Conservation (phyloP, 225 moss, liverwort and hornwort species). For the Antitrichia curtipendula region DNA sequence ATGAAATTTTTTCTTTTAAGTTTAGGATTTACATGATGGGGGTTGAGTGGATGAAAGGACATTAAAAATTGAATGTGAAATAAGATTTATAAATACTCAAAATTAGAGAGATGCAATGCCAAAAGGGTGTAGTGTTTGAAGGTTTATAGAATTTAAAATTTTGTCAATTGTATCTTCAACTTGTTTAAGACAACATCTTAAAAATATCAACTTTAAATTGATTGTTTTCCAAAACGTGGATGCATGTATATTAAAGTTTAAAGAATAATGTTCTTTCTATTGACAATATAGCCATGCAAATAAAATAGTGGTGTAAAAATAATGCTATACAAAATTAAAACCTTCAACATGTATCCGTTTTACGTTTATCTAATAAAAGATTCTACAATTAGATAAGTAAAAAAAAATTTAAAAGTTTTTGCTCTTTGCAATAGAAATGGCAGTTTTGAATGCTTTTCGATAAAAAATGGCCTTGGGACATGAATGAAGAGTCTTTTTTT, state of each 20-base stretch:
- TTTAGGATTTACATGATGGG: not conserved
- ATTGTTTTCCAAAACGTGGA: not conserved
- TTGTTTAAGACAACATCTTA: no score
- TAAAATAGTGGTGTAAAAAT: no score
- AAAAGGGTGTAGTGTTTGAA: not conserved
- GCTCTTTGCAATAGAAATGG: not conserved
- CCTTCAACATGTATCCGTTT: no score
- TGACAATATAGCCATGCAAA: not conserved
- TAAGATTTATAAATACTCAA: not conserved
- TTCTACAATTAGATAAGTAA: no score
- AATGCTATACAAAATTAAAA: not conserved
- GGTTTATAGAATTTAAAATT: not conserved
- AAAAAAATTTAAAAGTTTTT: no score
- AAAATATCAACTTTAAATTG: not conserved
- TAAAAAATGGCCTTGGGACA: not conserved
- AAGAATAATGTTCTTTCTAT: no score
- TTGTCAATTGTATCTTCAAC: no score
- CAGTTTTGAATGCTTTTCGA: fast-evolving
- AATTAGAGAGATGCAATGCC: not conserved
- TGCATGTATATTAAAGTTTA: not conserved
- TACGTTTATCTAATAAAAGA: no score
- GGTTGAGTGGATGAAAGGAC: not conserved
- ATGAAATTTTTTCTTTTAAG: not conserved
- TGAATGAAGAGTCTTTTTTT: not conserved
- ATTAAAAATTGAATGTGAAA: not conserved